A percentile compares a stretch with the other conserved stretches of the same genome.
phyloP scores from a whole-genome alignment of 768 basidiomycete species.

The Trametes sanguinea region DNA sequence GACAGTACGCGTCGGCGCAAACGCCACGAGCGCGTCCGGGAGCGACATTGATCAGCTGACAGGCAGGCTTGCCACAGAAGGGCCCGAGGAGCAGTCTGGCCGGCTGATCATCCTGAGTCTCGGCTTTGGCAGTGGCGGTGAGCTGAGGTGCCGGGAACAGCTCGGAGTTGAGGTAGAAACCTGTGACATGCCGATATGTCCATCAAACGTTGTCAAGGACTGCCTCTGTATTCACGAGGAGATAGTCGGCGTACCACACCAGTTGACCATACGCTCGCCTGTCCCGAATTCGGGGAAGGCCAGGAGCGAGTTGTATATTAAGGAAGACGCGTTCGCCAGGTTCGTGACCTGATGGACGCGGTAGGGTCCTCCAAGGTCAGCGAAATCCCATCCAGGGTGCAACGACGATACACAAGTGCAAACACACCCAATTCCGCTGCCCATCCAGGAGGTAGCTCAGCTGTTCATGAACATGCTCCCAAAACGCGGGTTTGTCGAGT shows the following conservation, averaged over 20 bases:
- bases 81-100: slow-evolving; percentile 68
- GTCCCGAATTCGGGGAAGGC: slow-evolving; percentile 72
- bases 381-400: background rate
- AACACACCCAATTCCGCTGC: slow-evolving; percentile 75
- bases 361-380: slow-evolving; percentile 8
- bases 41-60: slow-evolving; percentile 71
- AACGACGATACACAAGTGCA: slow-evolving; percentile 15
- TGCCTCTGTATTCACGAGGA: background rate
- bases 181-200: slow-evolving; percentile 40
- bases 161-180: slow-evolving; percentile 78
- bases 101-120: slow-evolving; percentile 15
- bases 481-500: slow-evolving; percentile 77
- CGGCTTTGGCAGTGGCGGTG: slow-evolving; percentile 15
- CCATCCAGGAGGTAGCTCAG: slow-evolving; percentile 62
- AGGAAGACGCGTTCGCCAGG: slow-evolving; percentile 78
- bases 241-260: slow-evolving; percentile 73
- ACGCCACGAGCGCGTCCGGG: slow-evolving; percentile 68
- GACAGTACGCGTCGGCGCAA: slow-evolving; percentile 77
- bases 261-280: slow-evolving; percentile 74
- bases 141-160: slow-evolving; percentile 55
- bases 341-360: slow-evolving; percentile 67
- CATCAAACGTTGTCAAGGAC: background rate
- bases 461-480: slow-evolving; percentile 71
- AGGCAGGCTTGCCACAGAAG: slow-evolving; percentile 91
- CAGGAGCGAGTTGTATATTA: slow-evolving; percentile 77